phyloP scores from a whole-genome alignment of 2,329 filamentous ascomycete species.

The Eutypa lata region DNA sequence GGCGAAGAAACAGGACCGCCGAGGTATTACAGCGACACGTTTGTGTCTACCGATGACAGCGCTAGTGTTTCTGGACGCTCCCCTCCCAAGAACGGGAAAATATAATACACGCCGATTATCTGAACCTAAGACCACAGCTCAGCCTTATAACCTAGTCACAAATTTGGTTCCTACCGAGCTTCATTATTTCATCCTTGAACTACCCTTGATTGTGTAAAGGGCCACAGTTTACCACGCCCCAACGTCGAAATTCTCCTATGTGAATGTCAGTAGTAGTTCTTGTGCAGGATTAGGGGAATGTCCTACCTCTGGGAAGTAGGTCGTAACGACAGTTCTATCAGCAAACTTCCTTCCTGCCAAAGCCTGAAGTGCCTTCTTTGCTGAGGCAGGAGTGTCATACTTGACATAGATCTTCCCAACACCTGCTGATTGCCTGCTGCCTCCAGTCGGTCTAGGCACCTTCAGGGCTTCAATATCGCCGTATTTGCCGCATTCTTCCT shows the following conservation, averaged over 20 bases:
- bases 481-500: conserved; percentile 90
- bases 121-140: neutral
- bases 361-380: conserved; percentile 81
- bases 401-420: conserved; percentile 99
- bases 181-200: neutral
- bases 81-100: neutral
- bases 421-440: conserved; percentile 78
- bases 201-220: neutral
- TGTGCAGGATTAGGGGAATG: neutral
- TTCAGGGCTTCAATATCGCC: conserved; percentile 85
- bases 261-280: conserved; percentile 28
- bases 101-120: neutral
- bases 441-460: conserved; percentile 81
- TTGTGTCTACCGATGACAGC: neutral
- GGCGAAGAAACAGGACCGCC: neutral
- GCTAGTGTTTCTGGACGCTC: neutral
- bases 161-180: neutral
- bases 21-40: neutral
- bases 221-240: conserved; percentile 67
- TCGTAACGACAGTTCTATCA: conserved; percentile 92
- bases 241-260: conserved; percentile 88
- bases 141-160: neutral
- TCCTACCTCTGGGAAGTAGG: conserved; percentile 88
- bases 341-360: conserved; percentile 94
- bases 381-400: conserved; percentile 73